A percentile compares a stretch with the other conserved stretches of the same genome.
Evolutionary conservation across 345 rosid species (phyloP).

Genomic region (Anacardium occidentale): DNA sequence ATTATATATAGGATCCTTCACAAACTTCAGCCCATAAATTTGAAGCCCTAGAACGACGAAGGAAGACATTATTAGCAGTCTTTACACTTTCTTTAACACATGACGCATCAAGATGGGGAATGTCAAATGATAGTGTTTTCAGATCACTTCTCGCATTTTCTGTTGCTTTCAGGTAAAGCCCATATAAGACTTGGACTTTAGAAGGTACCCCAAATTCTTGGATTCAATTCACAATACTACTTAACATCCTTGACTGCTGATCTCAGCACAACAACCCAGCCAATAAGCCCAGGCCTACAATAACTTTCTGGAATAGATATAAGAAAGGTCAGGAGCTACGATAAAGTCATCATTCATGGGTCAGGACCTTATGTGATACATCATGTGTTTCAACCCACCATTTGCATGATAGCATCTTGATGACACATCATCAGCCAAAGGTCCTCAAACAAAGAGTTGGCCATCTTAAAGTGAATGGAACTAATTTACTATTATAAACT

Average conservation of each 20-base stretch:
- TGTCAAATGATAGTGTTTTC: too few species aligned
- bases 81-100: too few species aligned
- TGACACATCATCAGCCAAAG: too few species aligned
- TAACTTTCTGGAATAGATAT: not conserved
- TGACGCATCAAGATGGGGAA: too few species aligned
- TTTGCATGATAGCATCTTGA: not conserved
- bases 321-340: not conserved
- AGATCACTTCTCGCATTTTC: too few species aligned
- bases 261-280: not conserved
- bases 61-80: too few species aligned
- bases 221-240: not conserved
- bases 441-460: not conserved
- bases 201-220: not conserved
- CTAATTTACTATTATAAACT: not conserved
- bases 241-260: not conserved
- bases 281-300: not conserved
- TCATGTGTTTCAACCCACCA: not conserved
- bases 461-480: not conserved
- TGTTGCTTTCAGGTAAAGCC: too few species aligned
- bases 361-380: not conserved
- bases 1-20: not conserved
- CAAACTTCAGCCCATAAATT: too few species aligned
- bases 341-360: not conserved
- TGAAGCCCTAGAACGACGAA: too few species aligned
- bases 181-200: too few species aligned